phyloP scores from a whole-genome alignment of 2,329 filamentous ascomycete species.

The Blumeria graminis region DNA sequence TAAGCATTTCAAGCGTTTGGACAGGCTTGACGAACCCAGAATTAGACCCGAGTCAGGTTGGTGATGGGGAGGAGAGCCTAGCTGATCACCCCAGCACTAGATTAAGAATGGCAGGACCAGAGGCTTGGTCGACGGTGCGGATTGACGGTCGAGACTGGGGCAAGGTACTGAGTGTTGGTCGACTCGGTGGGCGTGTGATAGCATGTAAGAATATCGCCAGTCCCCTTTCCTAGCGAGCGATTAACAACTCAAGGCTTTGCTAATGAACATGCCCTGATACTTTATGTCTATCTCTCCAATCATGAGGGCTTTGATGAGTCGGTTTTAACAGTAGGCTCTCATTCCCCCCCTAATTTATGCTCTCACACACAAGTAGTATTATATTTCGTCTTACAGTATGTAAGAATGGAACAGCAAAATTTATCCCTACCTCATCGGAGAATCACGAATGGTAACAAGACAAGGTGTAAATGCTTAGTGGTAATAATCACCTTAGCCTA shows the following conservation, averaged over 20 bases:
- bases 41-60: conserved; percentile 53
- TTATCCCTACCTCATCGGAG: no score
- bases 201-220: conserved; percentile 35
- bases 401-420: conserved; percentile 3
- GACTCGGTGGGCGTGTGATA: conserved; percentile 74
- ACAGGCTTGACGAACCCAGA: conserved; percentile 66
- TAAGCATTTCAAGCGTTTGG: conserved; percentile 74
- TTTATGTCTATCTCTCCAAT: conserved; percentile 59
- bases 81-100: conserved; percentile 60
- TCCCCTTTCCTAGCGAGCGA: conserved; percentile 2
- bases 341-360: neutral
- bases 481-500: no score
- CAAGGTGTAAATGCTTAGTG: no score
- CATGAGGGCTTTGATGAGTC: conserved; percentile 44
- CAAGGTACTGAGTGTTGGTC: conserved; percentile 72
- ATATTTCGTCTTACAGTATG: conserved; percentile 30
- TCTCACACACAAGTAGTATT: conserved; percentile 21
- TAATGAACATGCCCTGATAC: conserved; percentile 53
- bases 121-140: conserved; percentile 68
- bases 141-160: conserved; percentile 93
- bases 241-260: conserved; percentile 31
- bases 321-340: conserved; percentile 42
- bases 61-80: conserved; percentile 36
- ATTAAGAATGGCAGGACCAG: conserved; percentile 53
- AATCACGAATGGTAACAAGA: no score